Percentiles rank a stretch among this genome's conserved stretches.
Evolutionary conservation across 148 eudicot genomes (phyloP).

Genomic region (Oxyria digyna): DNA sequence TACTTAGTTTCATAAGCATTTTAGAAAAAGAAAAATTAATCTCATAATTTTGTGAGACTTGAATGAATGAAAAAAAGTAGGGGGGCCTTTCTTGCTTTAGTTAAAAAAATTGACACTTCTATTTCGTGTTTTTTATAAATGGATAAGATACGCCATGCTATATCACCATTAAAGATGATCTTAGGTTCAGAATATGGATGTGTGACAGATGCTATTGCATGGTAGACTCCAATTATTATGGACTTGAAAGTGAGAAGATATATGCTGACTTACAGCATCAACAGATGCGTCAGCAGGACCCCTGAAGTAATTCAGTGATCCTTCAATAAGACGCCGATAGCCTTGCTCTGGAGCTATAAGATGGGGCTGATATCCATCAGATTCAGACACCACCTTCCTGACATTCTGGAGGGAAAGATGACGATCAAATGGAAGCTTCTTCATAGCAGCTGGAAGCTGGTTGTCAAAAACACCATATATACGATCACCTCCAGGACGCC

Average conservation of each 20-base stretch:
- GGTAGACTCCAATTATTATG: not conserved
- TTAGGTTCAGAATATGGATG: not conserved
- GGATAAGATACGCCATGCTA: no score
- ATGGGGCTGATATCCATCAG: conserved; percentile 87
- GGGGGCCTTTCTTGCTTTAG: no score
- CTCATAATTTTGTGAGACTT: no score
- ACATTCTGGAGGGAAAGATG: conserved; percentile 65
- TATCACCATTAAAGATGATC: no score
- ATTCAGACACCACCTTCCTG: conserved; percentile 47
- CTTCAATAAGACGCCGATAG: conserved; percentile 70
- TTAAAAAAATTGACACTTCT: no score
- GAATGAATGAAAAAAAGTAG: no score
- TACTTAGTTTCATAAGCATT: conserved; percentile 3
- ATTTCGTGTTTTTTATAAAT: no score
- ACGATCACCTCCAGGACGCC: conserved; percentile 79
- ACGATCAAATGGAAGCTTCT: conserved; percentile 74
- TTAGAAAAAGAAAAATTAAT: no score
- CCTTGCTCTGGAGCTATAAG: conserved; percentile 85
- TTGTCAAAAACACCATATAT: conserved; percentile 80
- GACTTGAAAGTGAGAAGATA: not conserved
- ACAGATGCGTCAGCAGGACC: conserved; percentile 84
- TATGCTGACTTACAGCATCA: conserved; percentile 47
- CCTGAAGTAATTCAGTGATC: conserved; percentile 49
- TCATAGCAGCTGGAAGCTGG: conserved; percentile 79
- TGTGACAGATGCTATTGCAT: not conserved